A percentile compares a stretch with the other conserved stretches of the same genome.
Conservation (phyloP, 2,329 filamentous ascomycete genomes). For the Cadophora sp. region DNA sequence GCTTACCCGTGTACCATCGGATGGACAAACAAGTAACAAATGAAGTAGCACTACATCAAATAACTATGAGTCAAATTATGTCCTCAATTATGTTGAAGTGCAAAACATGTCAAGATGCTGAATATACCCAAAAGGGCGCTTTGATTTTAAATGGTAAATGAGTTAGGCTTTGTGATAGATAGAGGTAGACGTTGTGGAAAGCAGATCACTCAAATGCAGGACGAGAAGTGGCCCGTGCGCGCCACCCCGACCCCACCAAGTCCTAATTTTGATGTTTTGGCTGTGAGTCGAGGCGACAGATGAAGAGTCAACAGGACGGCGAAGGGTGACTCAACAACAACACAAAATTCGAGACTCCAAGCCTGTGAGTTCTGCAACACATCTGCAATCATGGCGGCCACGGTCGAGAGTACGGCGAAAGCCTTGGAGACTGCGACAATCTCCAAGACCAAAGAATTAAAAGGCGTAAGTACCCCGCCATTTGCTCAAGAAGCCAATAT, state of each 20-base stretch:
- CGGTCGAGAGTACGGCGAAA: constrained; percentile 45
- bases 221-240: neutral
- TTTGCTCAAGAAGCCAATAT: constrained; percentile 25
- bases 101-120: no score
- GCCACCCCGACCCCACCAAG: constrained; percentile 34
- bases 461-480: constrained; percentile 54
- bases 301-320: constrained; percentile 17
- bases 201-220: constrained; percentile 39
- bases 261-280: constrained; percentile 31
- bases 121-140: no score
- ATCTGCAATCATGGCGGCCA: constrained; percentile 51
- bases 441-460: constrained; percentile 67
- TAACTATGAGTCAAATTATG: no score
- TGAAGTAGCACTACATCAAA: no score
- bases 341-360: constrained; percentile 18
- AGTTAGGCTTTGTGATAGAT: no score
- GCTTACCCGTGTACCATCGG: no score
- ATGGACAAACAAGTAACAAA: no score
- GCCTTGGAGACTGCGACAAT: constrained; percentile 59
- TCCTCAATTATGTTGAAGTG: no score
- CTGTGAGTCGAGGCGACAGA: constrained; percentile 25
- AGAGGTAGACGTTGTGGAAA: no score
- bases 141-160: no score
- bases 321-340: constrained; percentile 27
- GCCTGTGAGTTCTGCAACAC: constrained; percentile 7